Evolutionary conservation across 768 basidiomycete species (phyloP), one percentile per base, ranked within the genome.

Genomic region (Leccinum uliginosum): DNA sequence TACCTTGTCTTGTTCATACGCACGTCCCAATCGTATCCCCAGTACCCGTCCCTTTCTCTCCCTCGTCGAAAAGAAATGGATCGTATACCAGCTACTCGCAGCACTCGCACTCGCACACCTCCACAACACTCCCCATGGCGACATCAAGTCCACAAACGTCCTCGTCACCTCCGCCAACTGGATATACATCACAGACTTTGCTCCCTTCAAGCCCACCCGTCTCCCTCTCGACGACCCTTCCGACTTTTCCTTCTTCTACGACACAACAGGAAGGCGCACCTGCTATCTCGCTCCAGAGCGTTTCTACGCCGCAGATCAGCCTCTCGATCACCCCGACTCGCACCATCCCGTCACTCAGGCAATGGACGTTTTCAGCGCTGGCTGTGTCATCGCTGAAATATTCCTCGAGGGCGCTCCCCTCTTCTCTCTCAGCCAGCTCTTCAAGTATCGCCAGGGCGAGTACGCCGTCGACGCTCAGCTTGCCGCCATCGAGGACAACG

Each of bases 161-260:
- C 83, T 98, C 51, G 92, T 98, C 50, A 94, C 95, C 0, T 94
- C 96, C 0, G 95, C 93, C 80, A 95, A 98, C 66, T 93, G 92
- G 86, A 81, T 97, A 11, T 93, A 94, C 66, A 78, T 99, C 51
- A 91, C 95, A 43, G 97, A 98, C 74, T 98, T 98, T 70, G 91
- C 95, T 0, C 75, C 84, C 6, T 95, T 91, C 81, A 99, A 99
- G 70, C 97, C 95, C 0, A 95, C 93, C 2, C 91, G 85, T 70
- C 83, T 99, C 11, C 97, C 97, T 0, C 81, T 98, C 45, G 93
- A 99, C 67, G 95, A 98, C 68, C 97, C 97, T 4, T 85, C 95
- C 8, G 94, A 96, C 74, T 99, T 98, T 72, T 95, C 94, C 4
- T 97, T 94, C 77, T 99, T 87, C 79, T 98, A 95, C 72, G 97